A percentile compares a stretch with the other conserved stretches of the same genome.
Evolutionary conservation across 805 yeast genomes (phyloP).

Genomic region (Pichia cephalocereana): DNA sequence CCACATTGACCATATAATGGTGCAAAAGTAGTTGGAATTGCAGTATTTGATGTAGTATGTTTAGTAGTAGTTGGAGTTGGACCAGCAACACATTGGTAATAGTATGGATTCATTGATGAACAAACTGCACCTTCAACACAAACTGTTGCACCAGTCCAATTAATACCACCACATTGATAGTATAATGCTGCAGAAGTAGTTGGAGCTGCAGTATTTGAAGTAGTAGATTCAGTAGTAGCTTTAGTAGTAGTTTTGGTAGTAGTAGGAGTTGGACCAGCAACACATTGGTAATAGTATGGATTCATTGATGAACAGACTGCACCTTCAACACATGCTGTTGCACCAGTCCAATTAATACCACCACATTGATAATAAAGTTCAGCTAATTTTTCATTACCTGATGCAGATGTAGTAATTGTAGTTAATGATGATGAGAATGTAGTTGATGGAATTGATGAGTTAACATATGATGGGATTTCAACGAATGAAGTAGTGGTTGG

Average conservation of each 20-base stretch:
- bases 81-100: slow-evolving; percentile 17
- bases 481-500: background rate
- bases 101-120: slow-evolving; percentile 14
- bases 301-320: slow-evolving; percentile 16
- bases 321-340: slow-evolving; percentile 16
- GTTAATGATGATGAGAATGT: slow-evolving; percentile 3
- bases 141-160: slow-evolving; percentile 11
- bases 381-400: slow-evolving; percentile 8
- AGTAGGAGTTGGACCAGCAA: background rate
- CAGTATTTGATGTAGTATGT: background rate
- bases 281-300: slow-evolving; percentile 22
- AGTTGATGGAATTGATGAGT: background rate
- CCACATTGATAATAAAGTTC: slow-evolving; percentile 19
- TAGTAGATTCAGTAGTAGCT: slow-evolving; percentile 1
- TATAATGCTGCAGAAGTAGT: slow-evolving; percentile 2
- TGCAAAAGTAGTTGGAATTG: slow-evolving; percentile 9
- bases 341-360: slow-evolving; percentile 15
- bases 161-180: slow-evolving; percentile 17
- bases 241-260: no score
- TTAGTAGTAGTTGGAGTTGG: slow-evolving; percentile 2
- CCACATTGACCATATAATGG: slow-evolving; percentile 19
- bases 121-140: slow-evolving; percentile 17
- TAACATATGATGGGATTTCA: background rate
- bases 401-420: background rate
- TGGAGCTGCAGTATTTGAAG: background rate